Evolutionary conservation across 1,139 yeast genomes (phyloP), one percentile per base, ranked within the genome.

Genomic region (Debaryomyces udenii): DNA sequence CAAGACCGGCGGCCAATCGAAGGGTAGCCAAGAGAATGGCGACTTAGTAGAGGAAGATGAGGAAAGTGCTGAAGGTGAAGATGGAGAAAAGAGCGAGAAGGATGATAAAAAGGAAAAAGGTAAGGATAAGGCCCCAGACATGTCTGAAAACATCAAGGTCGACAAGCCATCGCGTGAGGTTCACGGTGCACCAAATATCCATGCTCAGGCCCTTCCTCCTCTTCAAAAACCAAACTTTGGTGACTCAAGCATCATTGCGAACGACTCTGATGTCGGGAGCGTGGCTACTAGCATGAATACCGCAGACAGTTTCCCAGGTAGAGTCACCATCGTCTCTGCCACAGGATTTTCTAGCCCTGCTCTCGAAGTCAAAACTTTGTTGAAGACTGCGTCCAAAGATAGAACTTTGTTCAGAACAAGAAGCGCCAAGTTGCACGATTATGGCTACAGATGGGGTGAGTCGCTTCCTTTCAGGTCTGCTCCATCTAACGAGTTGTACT

Each of bases 331-430:
- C 38, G 56, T 78, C 18, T 64, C 74, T 2, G 73, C 75, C 2
- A 40, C 47, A 6, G 78, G 78, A 3, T 59, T 64, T 37, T 42
- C 57, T 6, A 47, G 56, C 6, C 56, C 61, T 26, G 43, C 54
- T 4, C 55, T 81, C 35, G 81, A 74, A 44, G 72, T 84, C 28
- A 81, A 72, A 54, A 80, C 78, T 3, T 55, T 72, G 1, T 60
- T 85, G 51, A 70, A 76, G 38, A 74, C 82, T 11, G 59, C 74
- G 3, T 71, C 76, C 6, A 80, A 75, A 50, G 68, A 73, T 40
- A 85, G 80, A 55, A 84, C 76, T 38, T 54, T 91, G 31, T 76
- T 74, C 67, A 85, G 81, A 61, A 83, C 96, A 3, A 81, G 84
- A 62, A 59, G 74, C 16, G 57, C 70, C 42, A 89, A 86, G 64